phyloP scores from a whole-genome alignment of 352 stramenopile genomes.

The Phytophthora colocasiae region DNA sequence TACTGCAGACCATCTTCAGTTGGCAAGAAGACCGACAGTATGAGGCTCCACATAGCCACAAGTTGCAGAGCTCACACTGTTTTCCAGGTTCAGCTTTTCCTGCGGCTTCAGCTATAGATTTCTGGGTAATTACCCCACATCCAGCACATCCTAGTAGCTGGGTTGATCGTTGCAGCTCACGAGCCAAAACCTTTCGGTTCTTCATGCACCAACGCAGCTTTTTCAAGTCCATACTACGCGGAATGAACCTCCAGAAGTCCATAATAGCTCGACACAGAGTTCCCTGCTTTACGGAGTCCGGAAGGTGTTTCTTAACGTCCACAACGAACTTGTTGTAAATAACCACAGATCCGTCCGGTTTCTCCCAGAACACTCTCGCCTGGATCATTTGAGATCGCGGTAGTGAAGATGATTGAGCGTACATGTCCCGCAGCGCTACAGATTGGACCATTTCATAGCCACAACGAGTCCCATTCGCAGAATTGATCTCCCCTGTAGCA shows the following conservation, averaged over 20 bases:
- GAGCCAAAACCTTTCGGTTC: constrained; percentile 16
- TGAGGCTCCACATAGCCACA: constrained; percentile 13
- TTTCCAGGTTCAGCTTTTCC: constrained; percentile 4
- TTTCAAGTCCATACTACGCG: constrained; percentile 23
- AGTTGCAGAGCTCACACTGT: constrained; percentile 22
- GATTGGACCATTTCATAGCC: constrained; percentile 35
- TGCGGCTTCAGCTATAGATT: constrained; percentile 3
- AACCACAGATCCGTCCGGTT: constrained; percentile 13
- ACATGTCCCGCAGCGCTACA: constrained; percentile 11
- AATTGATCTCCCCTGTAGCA: constrained; percentile 17
- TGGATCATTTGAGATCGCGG: constrained; percentile 21
- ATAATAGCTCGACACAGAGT: constrained; percentile 21
- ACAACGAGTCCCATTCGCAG: constrained; percentile 12
- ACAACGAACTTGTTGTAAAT: constrained; percentile 30
- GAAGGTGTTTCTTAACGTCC: constrained; percentile 26
- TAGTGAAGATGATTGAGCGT: constrained; percentile 11
- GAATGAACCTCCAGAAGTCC: constrained; percentile 34
- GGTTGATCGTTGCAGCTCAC: constrained; percentile 4
- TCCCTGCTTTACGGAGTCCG: constrained; percentile 21
- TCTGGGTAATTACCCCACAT: constrained; percentile 16
- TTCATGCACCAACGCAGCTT: constrained; percentile 29
- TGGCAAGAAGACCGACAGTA: constrained; percentile 14
- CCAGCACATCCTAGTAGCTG: constrained; percentile 10
- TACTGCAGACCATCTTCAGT: constrained; percentile 21
- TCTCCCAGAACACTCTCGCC: constrained; percentile 27